These are phyloP conservation scores for Cadophora luteo-olivacea DNA, from an alignment of 2,329 filamentous ascomycete genomes.

Conservation along the genomic window DNA sequence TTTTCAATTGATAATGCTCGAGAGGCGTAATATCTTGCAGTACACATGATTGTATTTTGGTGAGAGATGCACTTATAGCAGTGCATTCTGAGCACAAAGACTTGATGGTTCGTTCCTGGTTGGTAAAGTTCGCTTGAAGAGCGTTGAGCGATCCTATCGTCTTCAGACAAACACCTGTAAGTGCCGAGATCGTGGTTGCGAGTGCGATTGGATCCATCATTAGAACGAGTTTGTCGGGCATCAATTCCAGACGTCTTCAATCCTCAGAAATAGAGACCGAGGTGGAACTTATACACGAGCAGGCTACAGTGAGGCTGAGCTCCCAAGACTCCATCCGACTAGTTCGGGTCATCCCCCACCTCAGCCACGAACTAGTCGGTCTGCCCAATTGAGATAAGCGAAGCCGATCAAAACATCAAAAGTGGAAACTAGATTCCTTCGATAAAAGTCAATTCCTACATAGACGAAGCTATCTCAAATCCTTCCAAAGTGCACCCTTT, in stretches of 20 bases:
- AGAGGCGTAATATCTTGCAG: not conserved
- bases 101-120: not conserved
- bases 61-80: conserved; percentile 8
- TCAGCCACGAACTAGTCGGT: not conserved
- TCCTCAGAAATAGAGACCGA: not conserved
- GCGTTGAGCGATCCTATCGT: not conserved
- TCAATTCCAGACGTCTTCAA: too few species aligned
- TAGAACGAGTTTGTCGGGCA: too few species aligned
- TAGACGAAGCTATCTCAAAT: too few species aligned
- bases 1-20: not conserved
- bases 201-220: conserved; percentile 11
- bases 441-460: too few species aligned
- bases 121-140: not conserved
- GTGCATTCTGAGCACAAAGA: conserved; percentile 3
- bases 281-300: not conserved
- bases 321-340: too few species aligned
- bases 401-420: not conserved
- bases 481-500: too few species aligned
- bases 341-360: not conserved
- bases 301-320: not conserved
- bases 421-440: too few species aligned
- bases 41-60: conserved; percentile 4
- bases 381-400: not conserved
- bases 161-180: conserved; percentile 5
- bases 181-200: conserved; percentile 1